These are phyloP conservation scores for Streptanthus diversifolius DNA, from an alignment of 345 rosid species.

Conservation along the genomic window DNA sequence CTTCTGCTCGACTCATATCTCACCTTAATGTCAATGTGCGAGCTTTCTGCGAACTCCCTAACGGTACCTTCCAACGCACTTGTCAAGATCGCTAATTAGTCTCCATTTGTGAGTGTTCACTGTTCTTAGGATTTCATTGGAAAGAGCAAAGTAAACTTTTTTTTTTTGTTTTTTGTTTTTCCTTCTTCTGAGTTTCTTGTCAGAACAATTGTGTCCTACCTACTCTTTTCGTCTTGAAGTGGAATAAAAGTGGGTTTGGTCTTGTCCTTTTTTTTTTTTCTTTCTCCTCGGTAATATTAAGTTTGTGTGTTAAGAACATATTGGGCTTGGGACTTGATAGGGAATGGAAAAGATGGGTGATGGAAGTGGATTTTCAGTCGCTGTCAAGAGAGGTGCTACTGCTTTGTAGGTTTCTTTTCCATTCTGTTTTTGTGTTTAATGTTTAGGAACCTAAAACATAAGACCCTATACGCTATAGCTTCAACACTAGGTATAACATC, in stretches of 20 bases:
- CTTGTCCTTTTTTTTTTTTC: not conserved
- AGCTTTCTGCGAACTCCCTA: slow-evolving; percentile 90
- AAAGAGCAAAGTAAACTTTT: slow-evolving; percentile 5
- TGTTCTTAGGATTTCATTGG: slow-evolving; percentile 43
- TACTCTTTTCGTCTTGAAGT: not conserved
- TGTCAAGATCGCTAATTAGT: slow-evolving; percentile 96
- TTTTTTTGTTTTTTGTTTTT: not conserved
- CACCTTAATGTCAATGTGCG: slow-evolving; percentile 65
- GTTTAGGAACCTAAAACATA: not conserved
- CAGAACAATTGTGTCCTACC: not conserved
- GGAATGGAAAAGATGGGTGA: slow-evolving; percentile 95
- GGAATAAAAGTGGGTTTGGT: slow-evolving; percentile 16
- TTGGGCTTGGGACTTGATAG: slow-evolving; percentile 47
- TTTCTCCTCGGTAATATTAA: not conserved
- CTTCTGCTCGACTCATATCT: slow-evolving; percentile 53
- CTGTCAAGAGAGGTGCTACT: slow-evolving; percentile 67
- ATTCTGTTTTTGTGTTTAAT: slow-evolving; percentile 21
- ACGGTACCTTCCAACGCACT: slow-evolving; percentile 94
- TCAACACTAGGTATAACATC: not conserved
- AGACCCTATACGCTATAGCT: not conserved
- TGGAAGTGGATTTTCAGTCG: slow-evolving; percentile 65
- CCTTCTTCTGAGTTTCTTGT: not conserved
- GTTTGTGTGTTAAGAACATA: slow-evolving; percentile 42
- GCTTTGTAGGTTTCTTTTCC: slow-evolving; percentile 67
- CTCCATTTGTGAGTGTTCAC: slow-evolving; percentile 78